Evolutionary conservation across 345 rosid species (phyloP), one percentile per base, ranked within the genome.

Genomic region (Gossypium sturtianum): DNA sequence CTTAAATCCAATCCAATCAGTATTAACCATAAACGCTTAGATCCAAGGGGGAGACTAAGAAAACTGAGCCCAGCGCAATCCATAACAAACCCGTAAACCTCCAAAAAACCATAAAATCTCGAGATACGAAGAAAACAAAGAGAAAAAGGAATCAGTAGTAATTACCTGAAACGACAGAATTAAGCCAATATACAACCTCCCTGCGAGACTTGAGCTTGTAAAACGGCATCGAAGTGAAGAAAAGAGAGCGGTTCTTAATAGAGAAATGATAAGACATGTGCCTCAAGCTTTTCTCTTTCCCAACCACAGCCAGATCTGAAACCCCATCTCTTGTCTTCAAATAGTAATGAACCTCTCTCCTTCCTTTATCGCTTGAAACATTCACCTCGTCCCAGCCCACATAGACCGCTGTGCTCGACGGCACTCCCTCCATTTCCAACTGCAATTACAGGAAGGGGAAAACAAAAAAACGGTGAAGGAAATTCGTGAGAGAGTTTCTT

Each of bases 321-420:
- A 68, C 68, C 1, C 94, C 93, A 57, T 88, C 91, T 56, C 22
- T 80, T 73, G 86, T 86, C 78, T 83, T 92, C 41, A 89, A 85
- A 69, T 83, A 89, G 70, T 87, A 93, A 54, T 75, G 93, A 77
- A 91, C 84, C 86, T 82, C 93, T 4, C 78, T 80, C 82, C 85
- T 86, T 62, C 89, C 93, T 59, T 72, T 83, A n/a, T 82, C 81
- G 83, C 62, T 80, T 57, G 81, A 83, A 69, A 80, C 87, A 51
- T 74, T 77, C 76, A 80, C 86, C 93, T 90, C 93, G 64, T 82
- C 90, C 98, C 98, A 93, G 48, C 89, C 81, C 25, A 80, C 85
- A 80, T 93, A 93, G 38, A 81, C 53, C 80, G 73, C 64, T 78
- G 63, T 44, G 7, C 66, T 81, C 68, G 80, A 38, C 15, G 66